phyloP scores from a whole-genome alignment of 768 basidiomycete genomes.

The Mycena rosella region DNA sequence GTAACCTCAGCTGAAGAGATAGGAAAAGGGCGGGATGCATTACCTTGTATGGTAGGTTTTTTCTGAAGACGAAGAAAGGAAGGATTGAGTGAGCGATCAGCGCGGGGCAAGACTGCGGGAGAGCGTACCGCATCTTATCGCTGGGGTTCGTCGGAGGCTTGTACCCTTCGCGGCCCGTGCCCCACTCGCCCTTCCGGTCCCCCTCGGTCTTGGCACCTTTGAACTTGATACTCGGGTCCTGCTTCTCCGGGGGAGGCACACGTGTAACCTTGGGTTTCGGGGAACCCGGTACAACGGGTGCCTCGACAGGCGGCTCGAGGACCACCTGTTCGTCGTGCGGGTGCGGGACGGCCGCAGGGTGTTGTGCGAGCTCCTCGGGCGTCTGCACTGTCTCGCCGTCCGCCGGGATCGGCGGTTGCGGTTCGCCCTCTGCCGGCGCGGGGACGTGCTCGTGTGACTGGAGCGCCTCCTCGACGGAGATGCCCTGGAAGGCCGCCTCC shows the following conservation, averaged over 20 bases:
- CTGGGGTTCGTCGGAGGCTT: constrained; percentile 76
- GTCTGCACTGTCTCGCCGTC: constrained; percentile 11
- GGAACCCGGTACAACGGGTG: constrained; percentile 37
- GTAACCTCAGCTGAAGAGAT: constrained; percentile 47
- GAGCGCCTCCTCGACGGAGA: constrained; percentile 79
- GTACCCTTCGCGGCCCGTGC: constrained; percentile 77
- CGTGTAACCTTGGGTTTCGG: constrained; percentile 67
- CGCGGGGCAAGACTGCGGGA: constrained; percentile 8
- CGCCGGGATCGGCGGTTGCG: too few relatives aligned
- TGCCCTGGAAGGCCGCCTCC: constrained; percentile 88
- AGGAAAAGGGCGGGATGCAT: constrained; percentile 24
- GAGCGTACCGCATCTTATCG: constrained; percentile 79
- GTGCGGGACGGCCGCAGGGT: constrained; percentile 39
- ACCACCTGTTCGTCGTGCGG: constrained; percentile 54
- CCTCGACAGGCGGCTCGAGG: constrained; percentile 40
- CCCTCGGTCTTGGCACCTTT: constrained; percentile 66
- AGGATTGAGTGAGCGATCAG: constrained; percentile 14
- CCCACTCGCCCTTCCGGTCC: constrained; percentile 74
- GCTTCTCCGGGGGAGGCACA: constrained; percentile 72
- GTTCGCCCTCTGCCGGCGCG: constrained; percentile 33
- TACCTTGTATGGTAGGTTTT: constrained; percentile 93
- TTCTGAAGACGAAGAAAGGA: constrained; percentile 56
- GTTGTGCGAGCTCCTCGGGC: constrained; percentile 33
- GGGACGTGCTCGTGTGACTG: constrained; percentile 59
- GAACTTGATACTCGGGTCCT: constrained; percentile 75